phyloP scores from a whole-genome alignment of 2,329 filamentous ascomycete genomes.

The Exophiala bonariae region DNA sequence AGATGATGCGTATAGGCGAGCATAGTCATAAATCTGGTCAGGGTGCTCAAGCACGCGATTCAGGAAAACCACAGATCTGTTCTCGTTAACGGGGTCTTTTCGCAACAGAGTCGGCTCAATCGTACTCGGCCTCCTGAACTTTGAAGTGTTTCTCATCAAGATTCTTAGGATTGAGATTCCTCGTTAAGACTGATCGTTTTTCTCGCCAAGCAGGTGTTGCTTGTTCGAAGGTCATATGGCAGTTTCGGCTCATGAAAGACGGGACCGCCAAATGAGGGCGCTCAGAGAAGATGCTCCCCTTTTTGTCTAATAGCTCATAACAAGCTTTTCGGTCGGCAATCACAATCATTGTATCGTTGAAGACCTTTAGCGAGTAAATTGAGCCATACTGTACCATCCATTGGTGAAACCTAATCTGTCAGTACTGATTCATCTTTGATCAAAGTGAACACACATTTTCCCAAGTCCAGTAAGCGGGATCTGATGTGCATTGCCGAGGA shows the following conservation, averaged over 20 bases:
- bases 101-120: background rate
- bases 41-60: slow-evolving; percentile 14
- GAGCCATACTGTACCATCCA: slow-evolving; percentile 45
- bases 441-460: slow-evolving; percentile 26
- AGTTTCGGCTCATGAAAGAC: slow-evolving; percentile 15
- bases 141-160: slow-evolving; percentile 33
- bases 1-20: slow-evolving; percentile 13
- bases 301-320: slow-evolving; percentile 47
- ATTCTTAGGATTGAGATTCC: slow-evolving; percentile 46
- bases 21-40: slow-evolving; percentile 9
- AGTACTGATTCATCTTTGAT: background rate
- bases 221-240: slow-evolving; percentile 22
- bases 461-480: slow-evolving; percentile 35
- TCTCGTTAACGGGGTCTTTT: background rate
- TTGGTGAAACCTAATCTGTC: slow-evolving; percentile 39
- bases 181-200: slow-evolving; percentile 37
- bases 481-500: slow-evolving; percentile 51
- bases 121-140: slow-evolving; percentile 26
- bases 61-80: slow-evolving; percentile 14
- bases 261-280: slow-evolving; percentile 33
- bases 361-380: slow-evolving; percentile 44
- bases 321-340: slow-evolving; percentile 41
- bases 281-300: slow-evolving; percentile 43
- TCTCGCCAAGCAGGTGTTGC: slow-evolving; percentile 18
- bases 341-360: slow-evolving; percentile 40